Evolutionary conservation across 257 asterid genomes (phyloP).

Genomic region (Lavandula angustifolia): DNA sequence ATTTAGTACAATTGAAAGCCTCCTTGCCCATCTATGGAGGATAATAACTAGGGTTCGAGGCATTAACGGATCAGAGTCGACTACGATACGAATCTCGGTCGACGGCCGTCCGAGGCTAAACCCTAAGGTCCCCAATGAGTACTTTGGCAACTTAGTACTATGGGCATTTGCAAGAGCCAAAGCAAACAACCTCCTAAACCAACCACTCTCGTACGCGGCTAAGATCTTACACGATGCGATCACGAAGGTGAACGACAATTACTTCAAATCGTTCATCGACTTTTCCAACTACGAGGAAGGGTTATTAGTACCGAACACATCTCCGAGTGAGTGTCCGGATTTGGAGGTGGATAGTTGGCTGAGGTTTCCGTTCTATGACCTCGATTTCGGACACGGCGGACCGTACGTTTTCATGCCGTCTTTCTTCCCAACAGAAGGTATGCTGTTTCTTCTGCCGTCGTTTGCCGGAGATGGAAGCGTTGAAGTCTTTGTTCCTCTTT

Average conservation of each 20-base stretch:
- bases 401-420: slow-evolving; percentile 73
- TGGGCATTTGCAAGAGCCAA: slow-evolving; percentile 70
- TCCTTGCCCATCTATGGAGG: slow-evolving; percentile 79
- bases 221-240: slow-evolving; percentile 66
- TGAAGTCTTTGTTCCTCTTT: slow-evolving; percentile 59
- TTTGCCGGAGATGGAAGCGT: slow-evolving; percentile 66
- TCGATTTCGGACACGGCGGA: slow-evolving; percentile 68
- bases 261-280: slow-evolving; percentile 76
- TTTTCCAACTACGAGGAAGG: slow-evolving; percentile 50
- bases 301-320: slow-evolving; percentile 38
- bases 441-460: slow-evolving; percentile 61
- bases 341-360: slow-evolving; percentile 77
- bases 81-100: slow-evolving; percentile 58
- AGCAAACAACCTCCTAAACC: slow-evolving; percentile 44
- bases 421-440: slow-evolving; percentile 59
- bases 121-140: slow-evolving; percentile 60
- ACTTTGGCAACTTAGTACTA: slow-evolving; percentile 76
- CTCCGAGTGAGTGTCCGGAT: slow-evolving; percentile 48
- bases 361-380: slow-evolving; percentile 71
- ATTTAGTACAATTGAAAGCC: slow-evolving; percentile 67
- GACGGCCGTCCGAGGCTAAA: slow-evolving; percentile 69
- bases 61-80: slow-evolving; percentile 44
- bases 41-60: slow-evolving; percentile 66
- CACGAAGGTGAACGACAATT: slow-evolving; percentile 46
- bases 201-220: slow-evolving; percentile 58